phyloP scores from a whole-genome alignment of 192 early-diverging fungal genomes.

The Umbelopsis sp. region DNA sequence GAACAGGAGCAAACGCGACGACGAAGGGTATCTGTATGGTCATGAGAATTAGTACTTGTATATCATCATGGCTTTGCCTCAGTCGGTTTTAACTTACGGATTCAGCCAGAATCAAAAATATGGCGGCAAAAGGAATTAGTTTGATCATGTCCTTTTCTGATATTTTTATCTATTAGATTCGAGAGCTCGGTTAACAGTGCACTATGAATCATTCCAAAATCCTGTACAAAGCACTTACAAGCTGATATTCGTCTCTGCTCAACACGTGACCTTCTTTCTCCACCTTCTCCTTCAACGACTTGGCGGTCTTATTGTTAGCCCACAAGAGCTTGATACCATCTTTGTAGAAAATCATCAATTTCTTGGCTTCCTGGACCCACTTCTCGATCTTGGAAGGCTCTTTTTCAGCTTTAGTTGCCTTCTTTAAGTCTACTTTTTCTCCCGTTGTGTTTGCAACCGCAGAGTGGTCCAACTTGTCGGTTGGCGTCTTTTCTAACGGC shows the following conservation, averaged over 20 bases:
- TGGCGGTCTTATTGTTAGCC: conserved; percentile 50
- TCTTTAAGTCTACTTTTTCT: not conserved
- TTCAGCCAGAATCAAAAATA: conserved; percentile 50
- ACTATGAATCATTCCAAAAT: not conserved
- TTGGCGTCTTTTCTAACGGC: not conserved
- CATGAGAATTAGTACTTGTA: not conserved
- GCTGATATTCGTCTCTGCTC: conserved; percentile 49
- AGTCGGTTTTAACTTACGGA: conserved; percentile 28
- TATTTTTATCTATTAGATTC: conserved; percentile 37
- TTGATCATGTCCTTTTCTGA: conserved; percentile 51
- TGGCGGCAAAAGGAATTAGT: conserved; percentile 52
- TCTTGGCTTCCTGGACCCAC: conserved; percentile 42
- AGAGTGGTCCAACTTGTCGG: not conserved
- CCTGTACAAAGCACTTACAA: conserved; percentile 25
- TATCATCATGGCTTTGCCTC: not conserved
- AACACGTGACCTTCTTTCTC: conserved; percentile 40
- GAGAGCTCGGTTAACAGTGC: not conserved
- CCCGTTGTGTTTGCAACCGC: not conserved
- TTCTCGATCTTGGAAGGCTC: conserved; percentile 27
- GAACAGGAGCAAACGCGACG: conserved; percentile 51
- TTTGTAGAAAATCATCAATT: conserved; percentile 56
- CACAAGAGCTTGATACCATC: conserved; percentile 54
- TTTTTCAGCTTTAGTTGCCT: not conserved
- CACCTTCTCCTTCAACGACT: conserved; percentile 39
- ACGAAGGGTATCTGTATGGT: conserved; percentile 46